A percentile compares a stretch with the other conserved stretches of the same genome.
phyloP scores from a whole-genome alignment of 441 rosid genomes.

The Erodium chrysanthum region DNA sequence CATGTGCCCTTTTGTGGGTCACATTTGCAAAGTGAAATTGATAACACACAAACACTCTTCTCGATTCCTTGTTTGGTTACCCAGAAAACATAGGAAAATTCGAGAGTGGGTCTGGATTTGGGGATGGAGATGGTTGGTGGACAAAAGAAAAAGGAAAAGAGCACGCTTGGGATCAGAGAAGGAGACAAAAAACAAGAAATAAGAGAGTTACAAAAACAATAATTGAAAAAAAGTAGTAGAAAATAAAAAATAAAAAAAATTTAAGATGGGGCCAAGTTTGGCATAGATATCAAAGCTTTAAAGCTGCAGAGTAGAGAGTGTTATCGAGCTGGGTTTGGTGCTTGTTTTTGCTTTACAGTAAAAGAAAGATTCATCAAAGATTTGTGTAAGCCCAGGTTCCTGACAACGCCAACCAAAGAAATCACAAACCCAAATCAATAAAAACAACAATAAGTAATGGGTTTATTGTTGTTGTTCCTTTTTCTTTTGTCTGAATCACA shows the following conservation, averaged over 20 bases:
- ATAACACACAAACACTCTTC: no score
- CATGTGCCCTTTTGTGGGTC: no score
- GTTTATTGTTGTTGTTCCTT: background rate
- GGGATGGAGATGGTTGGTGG: slow-evolving; percentile 21
- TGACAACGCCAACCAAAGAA: no score
- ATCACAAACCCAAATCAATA: slow-evolving; percentile 17
- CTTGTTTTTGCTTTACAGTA: background rate
- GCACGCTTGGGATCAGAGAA: slow-evolving; percentile 67
- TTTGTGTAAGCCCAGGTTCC: no score
- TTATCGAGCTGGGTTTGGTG: no score
- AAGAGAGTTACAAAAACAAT: slow-evolving; percentile 16
- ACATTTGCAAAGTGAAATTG: no score
- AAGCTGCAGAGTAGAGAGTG: no score
- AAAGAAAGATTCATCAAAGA: background rate
- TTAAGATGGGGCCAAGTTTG: slow-evolving; percentile 15
- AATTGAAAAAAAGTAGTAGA: slow-evolving; percentile 18
- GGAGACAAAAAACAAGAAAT: slow-evolving; percentile 10
- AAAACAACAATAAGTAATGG: no score
- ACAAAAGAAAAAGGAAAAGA: slow-evolving; percentile 38
- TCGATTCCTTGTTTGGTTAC: no score
- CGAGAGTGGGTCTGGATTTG: no score
- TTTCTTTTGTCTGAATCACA: slow-evolving; percentile 6
- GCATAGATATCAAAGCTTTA: slow-evolving; percentile 17
- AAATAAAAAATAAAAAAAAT: no score
- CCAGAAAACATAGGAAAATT: background rate